phyloP scores from a whole-genome alignment of 176 grass and related monocot species.

The Tuctoria greenei region DNA sequence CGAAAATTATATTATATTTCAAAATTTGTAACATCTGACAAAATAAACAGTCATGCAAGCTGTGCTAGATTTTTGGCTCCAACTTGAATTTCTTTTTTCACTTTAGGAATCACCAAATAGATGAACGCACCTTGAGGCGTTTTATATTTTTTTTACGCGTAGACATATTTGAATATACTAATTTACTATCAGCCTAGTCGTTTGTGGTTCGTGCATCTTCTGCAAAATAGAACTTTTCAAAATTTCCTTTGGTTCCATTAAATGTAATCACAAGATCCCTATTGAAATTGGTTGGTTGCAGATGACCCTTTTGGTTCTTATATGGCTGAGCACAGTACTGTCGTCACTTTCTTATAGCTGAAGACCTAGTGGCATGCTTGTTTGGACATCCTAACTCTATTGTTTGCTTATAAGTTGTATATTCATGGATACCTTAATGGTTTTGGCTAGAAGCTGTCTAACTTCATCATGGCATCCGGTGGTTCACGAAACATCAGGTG shows the following conservation, averaged over 20 bases:
- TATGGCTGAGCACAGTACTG: conserved; percentile 33
- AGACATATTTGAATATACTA: not conserved
- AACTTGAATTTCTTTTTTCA: not conserved
- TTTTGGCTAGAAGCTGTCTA: conserved; percentile 9
- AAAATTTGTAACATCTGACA: not conserved
- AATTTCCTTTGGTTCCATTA: conserved; percentile 28
- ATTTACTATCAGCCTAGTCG: conserved; percentile 15
- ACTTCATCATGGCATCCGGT: conserved; percentile 51
- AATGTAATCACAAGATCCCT: conserved; percentile 64
- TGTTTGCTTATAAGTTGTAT: conserved; percentile 46
- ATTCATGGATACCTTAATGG: conserved; percentile 4
- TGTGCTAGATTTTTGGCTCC: not conserved
- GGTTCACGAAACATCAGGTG: conserved; percentile 66
- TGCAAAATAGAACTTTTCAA: not conserved
- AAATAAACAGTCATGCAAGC: not conserved
- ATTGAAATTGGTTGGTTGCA: conserved; percentile 49
- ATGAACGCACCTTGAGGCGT: not conserved
- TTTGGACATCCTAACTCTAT: conserved; percentile 31
- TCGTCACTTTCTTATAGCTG: conserved; percentile 37
- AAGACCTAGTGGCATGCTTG: conserved; percentile 19
- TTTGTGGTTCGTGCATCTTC: conserved; percentile 23
- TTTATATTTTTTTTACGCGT: conserved; percentile 4
- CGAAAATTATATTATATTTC: too few species aligned
- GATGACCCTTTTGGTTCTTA: conserved; percentile 45
- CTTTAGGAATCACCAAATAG: not conserved